phyloP scores from a whole-genome alignment of 2,329 filamentous ascomycete genomes.

The Rhynchosporium secalis region DNA sequence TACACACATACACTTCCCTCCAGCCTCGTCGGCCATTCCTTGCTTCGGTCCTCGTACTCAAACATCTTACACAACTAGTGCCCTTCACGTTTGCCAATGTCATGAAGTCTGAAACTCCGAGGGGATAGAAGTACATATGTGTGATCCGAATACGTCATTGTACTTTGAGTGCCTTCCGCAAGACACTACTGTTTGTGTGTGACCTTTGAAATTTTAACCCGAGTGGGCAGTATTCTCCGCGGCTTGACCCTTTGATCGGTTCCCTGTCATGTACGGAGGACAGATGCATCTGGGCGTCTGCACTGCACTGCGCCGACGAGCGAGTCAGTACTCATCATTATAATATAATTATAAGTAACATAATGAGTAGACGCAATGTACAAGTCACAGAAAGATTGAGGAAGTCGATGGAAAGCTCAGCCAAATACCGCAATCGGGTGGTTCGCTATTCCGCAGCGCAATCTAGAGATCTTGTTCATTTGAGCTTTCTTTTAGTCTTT shows the following conservation, averaged over 20 bases:
- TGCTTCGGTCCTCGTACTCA: neutral
- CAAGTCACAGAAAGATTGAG: neutral
- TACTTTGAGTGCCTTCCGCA: too few species aligned
- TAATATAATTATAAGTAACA: neutral
- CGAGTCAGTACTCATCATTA: slow-evolving; percentile 11
- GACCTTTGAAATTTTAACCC: neutral
- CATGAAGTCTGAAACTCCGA: too few species aligned
- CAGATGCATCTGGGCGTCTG: slow-evolving; percentile 11
- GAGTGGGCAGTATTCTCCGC: neutral
- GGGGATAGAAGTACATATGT: too few species aligned
- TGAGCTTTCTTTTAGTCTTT: too few species aligned
- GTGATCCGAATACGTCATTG: too few species aligned
- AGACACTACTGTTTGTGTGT: neutral
- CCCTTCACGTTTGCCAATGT: too few species aligned
- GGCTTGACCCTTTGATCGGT: neutral
- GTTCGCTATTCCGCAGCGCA: neutral
- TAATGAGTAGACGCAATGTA: neutral
- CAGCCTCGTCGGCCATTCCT: neutral
- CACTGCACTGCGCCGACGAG: neutral
- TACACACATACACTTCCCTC: neutral
- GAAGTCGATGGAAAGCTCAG: neutral
- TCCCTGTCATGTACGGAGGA: slow-evolving; percentile 7
- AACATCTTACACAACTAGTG: neutral
- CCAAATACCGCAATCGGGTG: neutral
- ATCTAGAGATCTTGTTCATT: neutral